These are phyloP conservation scores for Orbilia blumenaviensis DNA, from an alignment of 2,329 filamentous ascomycete genomes.

Conservation along the genomic window DNA sequence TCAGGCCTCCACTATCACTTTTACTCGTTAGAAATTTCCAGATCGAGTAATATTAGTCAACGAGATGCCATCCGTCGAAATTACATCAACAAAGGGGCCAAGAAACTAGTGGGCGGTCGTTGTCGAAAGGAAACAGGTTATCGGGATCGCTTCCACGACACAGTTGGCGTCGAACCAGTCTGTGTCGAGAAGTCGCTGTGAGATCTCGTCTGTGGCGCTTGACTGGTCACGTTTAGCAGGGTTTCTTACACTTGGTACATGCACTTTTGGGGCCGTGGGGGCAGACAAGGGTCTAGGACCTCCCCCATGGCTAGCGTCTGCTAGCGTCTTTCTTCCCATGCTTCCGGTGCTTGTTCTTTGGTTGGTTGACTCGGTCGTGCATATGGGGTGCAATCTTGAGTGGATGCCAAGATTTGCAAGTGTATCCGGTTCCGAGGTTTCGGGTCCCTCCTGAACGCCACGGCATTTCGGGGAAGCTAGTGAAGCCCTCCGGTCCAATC, in stretches of 20 bases:
- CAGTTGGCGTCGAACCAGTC: conserved; percentile 8
- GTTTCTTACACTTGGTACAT: conserved; percentile 42
- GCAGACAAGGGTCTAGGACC: conserved; percentile 21
- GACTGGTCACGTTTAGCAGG: conserved; percentile 47
- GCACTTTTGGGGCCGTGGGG: conserved; percentile 50
- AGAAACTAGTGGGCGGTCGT: conserved; percentile 23
- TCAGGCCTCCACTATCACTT: neutral
- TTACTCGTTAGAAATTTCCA: conserved; percentile 33
- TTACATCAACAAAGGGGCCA: conserved; percentile 11
- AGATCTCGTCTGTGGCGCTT: conserved; percentile 49
- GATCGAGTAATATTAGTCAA: conserved; percentile 36
- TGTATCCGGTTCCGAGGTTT: conserved; percentile 53
- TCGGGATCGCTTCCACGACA: conserved; percentile 53
- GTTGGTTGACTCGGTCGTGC: conserved; percentile 43
- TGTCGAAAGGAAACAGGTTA: conserved; percentile 37
- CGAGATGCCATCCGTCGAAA: conserved; percentile 12
- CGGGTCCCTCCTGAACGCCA: conserved; percentile 54
- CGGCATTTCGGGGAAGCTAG: conserved; percentile 54
- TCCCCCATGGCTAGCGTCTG: conserved; percentile 22
- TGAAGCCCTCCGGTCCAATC: conserved; percentile 50
- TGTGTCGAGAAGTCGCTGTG: neutral
- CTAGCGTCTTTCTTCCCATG: conserved; percentile 39
- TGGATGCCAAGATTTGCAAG: conserved; percentile 32
- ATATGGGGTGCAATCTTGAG: conserved; percentile 24
- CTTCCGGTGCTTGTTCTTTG: conserved; percentile 39